Evolutionary conservation across 306 rosid genomes (phyloP), one percentile per base, ranked within the genome.

Genomic region (Vigna reflexopilosa): DNA sequence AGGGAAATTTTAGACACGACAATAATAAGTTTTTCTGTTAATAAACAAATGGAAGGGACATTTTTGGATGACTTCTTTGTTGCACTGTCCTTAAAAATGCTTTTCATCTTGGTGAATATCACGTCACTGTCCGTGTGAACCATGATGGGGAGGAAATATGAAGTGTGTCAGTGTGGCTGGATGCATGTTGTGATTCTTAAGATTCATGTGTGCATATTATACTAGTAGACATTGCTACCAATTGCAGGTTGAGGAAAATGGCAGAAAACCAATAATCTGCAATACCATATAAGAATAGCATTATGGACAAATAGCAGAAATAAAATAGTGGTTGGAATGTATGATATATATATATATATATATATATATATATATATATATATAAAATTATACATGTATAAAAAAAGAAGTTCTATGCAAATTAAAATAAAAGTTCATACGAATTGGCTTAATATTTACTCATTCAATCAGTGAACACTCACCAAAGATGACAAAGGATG

Each of bases 61-160:
- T 32, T 38, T 54, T 45, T 76, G 56, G 73, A 77, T 83, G 71
- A 14, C 67, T 26, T 76, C 51, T 59, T 30, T 72, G 44, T 85
- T 77, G 30, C 17, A 17, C 26, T 63, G 24, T 59, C 80, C 15
- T 45, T 13, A 51, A 71, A 61, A 78, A 51, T 55, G 36, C 32
- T 57, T 65, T 63, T 9, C 69, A 36, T n/a, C 69, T 45, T 49
- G 59, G 75, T 17, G n/a, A 20, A 14, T 52, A 49, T 26, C 2
- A 22, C 10, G 19, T n/a, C 13, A 32, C 42, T 36, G 42, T 36
- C 28, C 77, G 70, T 34, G 56, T 20, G 20, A 66, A 58, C 52
- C 44, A 30, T 19, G 52, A 45, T 19, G 36, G 10, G 40, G 55
- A 26, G 19, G 3, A 51, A 62, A 44, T 17, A 2, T 51, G 20